Conservation (phyloP, 129 eudicot species). For the Artemisia annua region DNA sequence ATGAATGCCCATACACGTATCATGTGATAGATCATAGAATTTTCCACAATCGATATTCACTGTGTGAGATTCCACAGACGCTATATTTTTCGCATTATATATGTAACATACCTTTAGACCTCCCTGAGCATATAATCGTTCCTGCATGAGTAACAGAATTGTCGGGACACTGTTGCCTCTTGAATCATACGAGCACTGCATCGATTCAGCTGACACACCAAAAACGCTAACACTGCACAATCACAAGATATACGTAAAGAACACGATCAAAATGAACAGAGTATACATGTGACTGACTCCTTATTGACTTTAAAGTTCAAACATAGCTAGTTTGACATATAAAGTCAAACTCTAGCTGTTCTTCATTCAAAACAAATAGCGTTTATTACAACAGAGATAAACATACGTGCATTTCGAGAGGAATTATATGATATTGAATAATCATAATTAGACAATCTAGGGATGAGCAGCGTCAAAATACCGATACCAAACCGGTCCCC, state of each 20-base stretch:
- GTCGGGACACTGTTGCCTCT: constrained; percentile 94
- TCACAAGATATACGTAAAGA: constrained; percentile 5
- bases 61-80: constrained; percentile 1
- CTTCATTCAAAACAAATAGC: not conserved
- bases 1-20: too few species aligned
- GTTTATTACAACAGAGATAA: not conserved
- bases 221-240: constrained; percentile 82
- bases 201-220: constrained; percentile 58
- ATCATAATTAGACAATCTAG: not conserved
- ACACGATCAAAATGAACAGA: not conserved
- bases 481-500: too few species aligned
- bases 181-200: constrained; percentile 62
- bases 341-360: constrained; percentile 9
- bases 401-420: not conserved
- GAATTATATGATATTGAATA: not conserved
- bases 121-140: constrained; percentile 74
- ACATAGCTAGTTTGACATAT: not conserved
- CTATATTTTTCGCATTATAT: not conserved
- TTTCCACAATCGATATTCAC: not conserved
- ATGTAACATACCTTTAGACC: constrained; percentile 80
- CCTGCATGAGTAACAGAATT: constrained; percentile 87
- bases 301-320: not conserved
- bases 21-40: constrained; percentile 5
- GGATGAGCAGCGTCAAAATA: too few species aligned
- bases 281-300: not conserved